Evolutionary conservation across 2,329 filamentous ascomycete genomes (phyloP).

Genomic region (Penicillium sp.): DNA sequence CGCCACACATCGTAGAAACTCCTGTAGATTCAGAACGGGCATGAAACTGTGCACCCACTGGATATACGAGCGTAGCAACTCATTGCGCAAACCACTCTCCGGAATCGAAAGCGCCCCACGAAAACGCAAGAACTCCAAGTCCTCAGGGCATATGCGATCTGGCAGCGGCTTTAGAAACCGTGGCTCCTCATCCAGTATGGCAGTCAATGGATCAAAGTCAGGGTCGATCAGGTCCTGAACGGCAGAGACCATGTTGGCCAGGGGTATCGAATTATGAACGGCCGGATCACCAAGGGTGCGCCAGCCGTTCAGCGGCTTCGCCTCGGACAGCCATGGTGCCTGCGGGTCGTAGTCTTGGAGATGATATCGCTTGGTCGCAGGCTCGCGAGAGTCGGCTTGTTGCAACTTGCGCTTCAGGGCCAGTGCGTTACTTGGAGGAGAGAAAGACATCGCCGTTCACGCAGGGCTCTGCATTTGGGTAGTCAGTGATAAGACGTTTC

Average conservation of each 20-base stretch:
- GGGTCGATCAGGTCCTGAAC: slow-evolving; percentile 41
- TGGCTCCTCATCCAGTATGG: slow-evolving; percentile 42
- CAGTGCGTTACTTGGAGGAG: slow-evolving; percentile 20
- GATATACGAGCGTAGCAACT: slow-evolving; percentile 73
- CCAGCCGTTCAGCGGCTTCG: slow-evolving; percentile 26
- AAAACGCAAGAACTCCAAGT: slow-evolving; percentile 72
- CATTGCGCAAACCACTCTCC: slow-evolving; percentile 65
- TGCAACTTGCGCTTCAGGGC: slow-evolving; percentile 30
- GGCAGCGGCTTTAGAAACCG: slow-evolving; percentile 76
- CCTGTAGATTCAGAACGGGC: slow-evolving; percentile 69
- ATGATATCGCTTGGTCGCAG: slow-evolving; percentile 25
- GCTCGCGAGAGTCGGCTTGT: slow-evolving; percentile 19
- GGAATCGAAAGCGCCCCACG: slow-evolving; percentile 80
- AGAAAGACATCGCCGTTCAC: slow-evolving; percentile 15
- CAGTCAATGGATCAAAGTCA: slow-evolving; percentile 39
- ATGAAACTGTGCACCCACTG: slow-evolving; percentile 89
- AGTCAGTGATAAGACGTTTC: background rate
- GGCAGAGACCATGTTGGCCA: slow-evolving; percentile 39
- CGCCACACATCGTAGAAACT: slow-evolving; percentile 54
- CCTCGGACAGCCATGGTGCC: slow-evolving; percentile 32
- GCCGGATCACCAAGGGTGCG: slow-evolving; percentile 29
- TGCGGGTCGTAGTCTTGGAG: slow-evolving; percentile 30
- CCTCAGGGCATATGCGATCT: slow-evolving; percentile 69
- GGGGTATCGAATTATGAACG: slow-evolving; percentile 31
- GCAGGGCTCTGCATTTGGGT: slow-evolving; percentile 4